phyloP scores from a whole-genome alignment of 2,329 filamentous ascomycete genomes.

The Fusarium protoensiforme region DNA sequence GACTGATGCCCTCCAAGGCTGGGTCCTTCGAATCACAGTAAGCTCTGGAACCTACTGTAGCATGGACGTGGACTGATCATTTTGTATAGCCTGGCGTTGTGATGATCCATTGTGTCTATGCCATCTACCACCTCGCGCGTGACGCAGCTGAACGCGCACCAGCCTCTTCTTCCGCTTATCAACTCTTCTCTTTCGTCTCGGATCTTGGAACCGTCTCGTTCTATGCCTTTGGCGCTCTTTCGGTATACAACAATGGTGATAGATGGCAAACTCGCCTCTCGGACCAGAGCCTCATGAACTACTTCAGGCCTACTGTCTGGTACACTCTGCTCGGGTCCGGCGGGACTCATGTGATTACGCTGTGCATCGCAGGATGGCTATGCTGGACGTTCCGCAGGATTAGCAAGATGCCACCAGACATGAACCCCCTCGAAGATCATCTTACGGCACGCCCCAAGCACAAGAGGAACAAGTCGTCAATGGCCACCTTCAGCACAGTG shows the following conservation, averaged over 20 bases:
- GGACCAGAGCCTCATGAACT: conserved; percentile 64
- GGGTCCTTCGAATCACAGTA: conserved; percentile 83
- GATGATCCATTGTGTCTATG: conserved; percentile 78
- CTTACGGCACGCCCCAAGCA: conserved; percentile 78
- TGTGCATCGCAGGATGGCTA: conserved; percentile 79
- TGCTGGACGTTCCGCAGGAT: conserved; percentile 86
- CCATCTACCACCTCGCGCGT: conserved; percentile 81
- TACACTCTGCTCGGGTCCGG: conserved; percentile 72
- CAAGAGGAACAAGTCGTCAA: conserved; percentile 77
- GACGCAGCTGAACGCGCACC: conserved; percentile 78
- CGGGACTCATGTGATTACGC: conserved; percentile 76
- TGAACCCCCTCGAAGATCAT: conserved; percentile 92
- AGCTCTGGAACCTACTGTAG: conserved; percentile 44
- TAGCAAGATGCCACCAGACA: conserved; percentile 83
- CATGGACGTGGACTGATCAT: conserved; percentile 13
- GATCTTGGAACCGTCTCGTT: conserved; percentile 70
- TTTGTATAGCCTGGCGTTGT: conserved; percentile 77
- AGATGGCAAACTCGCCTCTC: conserved; percentile 77
- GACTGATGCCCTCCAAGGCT: conserved; percentile 72
- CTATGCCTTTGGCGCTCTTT: conserved; percentile 65
- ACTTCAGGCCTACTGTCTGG: conserved; percentile 75
- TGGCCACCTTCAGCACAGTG: conserved; percentile 57
- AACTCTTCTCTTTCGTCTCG: conserved; percentile 81
- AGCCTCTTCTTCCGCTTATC: conserved; percentile 86
- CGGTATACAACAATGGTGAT: conserved; percentile 55